Conservation (phyloP, 176 grass and related monocot genomes). For the Urochloa ruziziensis region DNA sequence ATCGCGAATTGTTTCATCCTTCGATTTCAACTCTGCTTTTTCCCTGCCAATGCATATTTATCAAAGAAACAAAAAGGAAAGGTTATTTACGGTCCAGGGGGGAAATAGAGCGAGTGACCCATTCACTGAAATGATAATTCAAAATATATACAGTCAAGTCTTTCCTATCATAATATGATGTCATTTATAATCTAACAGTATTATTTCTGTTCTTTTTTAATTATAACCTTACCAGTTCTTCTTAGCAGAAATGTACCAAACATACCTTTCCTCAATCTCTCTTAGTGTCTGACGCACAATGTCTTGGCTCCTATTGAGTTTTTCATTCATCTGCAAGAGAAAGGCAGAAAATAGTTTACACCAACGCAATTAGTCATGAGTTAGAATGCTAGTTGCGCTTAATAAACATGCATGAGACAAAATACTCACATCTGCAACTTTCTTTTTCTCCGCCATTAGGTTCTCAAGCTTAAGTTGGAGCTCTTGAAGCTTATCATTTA, state of each 20-base stretch:
- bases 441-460: slow-evolving; percentile 64
- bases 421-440: slow-evolving; percentile 61
- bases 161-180: no score
- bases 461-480: slow-evolving; percentile 70
- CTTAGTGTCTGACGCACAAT: slow-evolving; percentile 71
- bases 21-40: slow-evolving; percentile 44
- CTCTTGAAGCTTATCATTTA: slow-evolving; percentile 61
- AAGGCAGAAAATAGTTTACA: slow-evolving; percentile 15
- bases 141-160: neutral
- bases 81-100: neutral
- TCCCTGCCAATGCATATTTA: slow-evolving; percentile 35
- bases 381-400: neutral
- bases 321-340: slow-evolving; percentile 64
- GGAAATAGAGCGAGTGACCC: neutral
- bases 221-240: neutral
- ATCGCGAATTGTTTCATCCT: slow-evolving; percentile 74
- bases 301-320: slow-evolving; percentile 75
- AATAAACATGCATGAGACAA: slow-evolving; percentile 24
- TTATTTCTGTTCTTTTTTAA: neutral
- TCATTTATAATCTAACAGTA: neutral
- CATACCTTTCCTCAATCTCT: slow-evolving; percentile 84
- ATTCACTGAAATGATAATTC: neutral
- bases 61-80: neutral
- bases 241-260: neutral
- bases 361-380: neutral